These are phyloP conservation scores for Acanthamoeba royreba DNA, from an alignment of 208 protist genomes.

Conservation along the genomic window DNA sequence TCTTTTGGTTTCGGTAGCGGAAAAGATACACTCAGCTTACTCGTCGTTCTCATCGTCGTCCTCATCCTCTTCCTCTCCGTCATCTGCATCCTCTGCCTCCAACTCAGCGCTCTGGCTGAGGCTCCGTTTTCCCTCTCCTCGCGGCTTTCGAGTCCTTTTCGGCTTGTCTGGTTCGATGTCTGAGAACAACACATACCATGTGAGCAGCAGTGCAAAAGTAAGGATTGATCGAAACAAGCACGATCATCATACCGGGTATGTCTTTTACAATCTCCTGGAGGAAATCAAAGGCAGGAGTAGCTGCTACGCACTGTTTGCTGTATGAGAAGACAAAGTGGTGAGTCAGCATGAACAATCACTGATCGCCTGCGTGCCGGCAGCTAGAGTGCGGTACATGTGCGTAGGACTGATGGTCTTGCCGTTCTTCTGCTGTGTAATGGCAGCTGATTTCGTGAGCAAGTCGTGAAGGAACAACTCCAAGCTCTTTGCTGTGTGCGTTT, in stretches of 20 bases:
- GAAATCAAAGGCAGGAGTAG: not conserved
- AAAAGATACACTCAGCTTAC: too few relatives aligned
- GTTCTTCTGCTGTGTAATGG: not conserved
- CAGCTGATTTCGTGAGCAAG: not conserved
- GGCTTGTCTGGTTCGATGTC: not conserved
- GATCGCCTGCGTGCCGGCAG: not conserved
- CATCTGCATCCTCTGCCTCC: not conserved
- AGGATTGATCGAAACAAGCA: not conserved
- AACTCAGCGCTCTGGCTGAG: not conserved
- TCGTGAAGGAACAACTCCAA: conserved; percentile 18
- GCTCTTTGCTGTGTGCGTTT: not conserved
- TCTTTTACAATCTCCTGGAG: not conserved
- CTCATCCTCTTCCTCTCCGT: not conserved
- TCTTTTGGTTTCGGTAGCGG: too few relatives aligned
- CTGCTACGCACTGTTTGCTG: not conserved
- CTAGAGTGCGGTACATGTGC: not conserved
- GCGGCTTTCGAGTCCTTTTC: not conserved
- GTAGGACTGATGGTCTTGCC: not conserved
- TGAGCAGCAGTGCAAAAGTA: not conserved
- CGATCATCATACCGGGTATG: not conserved
- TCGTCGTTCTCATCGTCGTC: not conserved
- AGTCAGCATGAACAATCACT: not conserved
- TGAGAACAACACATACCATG: not conserved
- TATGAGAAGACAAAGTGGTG: not conserved
- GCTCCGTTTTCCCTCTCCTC: not conserved